Percentiles rank a stretch among this genome's conserved stretches.
phyloP scores from a whole-genome alignment of 352 stramenopile genomes.

The Globisporangium recalcitrans region DNA sequence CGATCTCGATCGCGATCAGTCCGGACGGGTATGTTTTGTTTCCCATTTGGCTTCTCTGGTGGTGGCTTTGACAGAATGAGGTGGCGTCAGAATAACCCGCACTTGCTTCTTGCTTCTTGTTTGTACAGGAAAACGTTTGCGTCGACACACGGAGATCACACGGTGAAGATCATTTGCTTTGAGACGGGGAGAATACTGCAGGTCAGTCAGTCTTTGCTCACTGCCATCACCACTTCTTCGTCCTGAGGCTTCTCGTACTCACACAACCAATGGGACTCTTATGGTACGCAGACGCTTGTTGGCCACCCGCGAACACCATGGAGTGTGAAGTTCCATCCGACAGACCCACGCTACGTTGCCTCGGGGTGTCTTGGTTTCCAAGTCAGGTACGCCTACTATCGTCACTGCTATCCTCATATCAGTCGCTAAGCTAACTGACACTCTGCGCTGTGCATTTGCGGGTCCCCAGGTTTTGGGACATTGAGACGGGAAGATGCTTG shows the following conservation, averaged over 20 bases:
- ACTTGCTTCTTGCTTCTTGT: conserved; percentile 1
- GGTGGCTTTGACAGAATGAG: neutral
- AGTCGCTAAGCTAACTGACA: neutral
- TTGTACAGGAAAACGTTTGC: conserved; percentile 87
- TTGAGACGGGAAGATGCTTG: conserved; percentile 88
- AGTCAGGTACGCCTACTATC: conserved; percentile 59
- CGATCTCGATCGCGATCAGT: conserved; percentile 86
- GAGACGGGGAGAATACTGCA: conserved; percentile 80
- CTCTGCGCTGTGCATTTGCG: neutral
- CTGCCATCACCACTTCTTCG: neutral
- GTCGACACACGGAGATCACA: conserved; percentile 97
- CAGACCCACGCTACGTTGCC: conserved; percentile 90
- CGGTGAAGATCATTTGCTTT: conserved; percentile 97
- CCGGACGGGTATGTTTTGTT: conserved; percentile 51
- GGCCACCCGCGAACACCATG: conserved; percentile 89
- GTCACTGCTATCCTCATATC: neutral
- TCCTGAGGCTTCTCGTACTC: neutral
- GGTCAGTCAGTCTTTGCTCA: conserved; percentile 34
- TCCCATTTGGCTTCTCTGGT: neutral
- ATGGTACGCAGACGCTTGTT: conserved; percentile 60
- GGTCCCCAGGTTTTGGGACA: conserved; percentile 74
- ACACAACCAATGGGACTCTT: neutral
- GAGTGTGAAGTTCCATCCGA: conserved; percentile 98
- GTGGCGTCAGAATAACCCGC: neutral
- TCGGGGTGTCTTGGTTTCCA: conserved; percentile 96